A percentile compares a stretch with the other conserved stretches of the same genome.
These are phyloP conservation scores for Candida railenensis DNA, from an alignment of 805 yeast species.

Conservation along the genomic window DNA sequence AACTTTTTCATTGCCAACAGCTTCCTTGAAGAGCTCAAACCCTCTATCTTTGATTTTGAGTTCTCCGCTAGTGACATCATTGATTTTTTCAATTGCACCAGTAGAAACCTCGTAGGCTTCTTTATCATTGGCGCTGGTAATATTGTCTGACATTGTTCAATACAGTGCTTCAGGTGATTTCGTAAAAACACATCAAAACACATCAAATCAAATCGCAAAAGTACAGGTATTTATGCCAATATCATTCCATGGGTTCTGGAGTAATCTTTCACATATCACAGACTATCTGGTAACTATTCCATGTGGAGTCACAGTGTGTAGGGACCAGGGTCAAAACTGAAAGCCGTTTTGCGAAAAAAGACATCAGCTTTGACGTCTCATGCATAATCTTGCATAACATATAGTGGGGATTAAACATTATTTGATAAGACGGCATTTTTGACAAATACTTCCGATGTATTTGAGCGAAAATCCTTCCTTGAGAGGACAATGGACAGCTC, in stretches of 20 bases:
- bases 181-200: not conserved
- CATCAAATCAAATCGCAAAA: not conserved
- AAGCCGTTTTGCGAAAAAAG: not conserved
- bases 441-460: not conserved
- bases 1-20: conserved; percentile 5
- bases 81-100: not conserved
- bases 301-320: not conserved
- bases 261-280: not conserved
- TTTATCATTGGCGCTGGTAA: not conserved
- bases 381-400: not conserved
- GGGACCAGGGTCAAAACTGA: not conserved
- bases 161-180: not conserved
- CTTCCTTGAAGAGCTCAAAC: not conserved
- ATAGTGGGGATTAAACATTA: not conserved
- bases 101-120: not conserved
- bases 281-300: not conserved
- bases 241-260: not conserved
- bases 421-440: not conserved
- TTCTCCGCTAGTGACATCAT: not conserved
- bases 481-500: too few relatives aligned
- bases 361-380: not conserved
- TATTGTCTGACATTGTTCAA: not conserved
- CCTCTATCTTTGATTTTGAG: not conserved
- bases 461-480: too few relatives aligned
- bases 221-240: not conserved